phyloP scores from a whole-genome alignment of 2,329 filamentous ascomycete species.

The Amesomyces nigricolor region DNA sequence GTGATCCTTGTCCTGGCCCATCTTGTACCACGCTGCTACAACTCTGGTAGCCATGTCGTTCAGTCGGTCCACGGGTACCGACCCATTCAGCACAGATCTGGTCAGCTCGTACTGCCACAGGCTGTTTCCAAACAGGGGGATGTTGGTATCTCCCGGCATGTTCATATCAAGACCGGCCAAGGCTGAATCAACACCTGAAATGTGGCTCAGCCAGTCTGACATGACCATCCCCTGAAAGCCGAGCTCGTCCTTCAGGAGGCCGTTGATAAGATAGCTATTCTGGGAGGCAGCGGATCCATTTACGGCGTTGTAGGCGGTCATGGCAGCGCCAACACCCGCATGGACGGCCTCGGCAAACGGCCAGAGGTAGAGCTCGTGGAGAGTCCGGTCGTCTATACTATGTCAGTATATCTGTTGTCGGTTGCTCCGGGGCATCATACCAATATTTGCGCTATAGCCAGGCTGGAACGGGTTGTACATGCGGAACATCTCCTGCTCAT shows the following conservation, averaged over 20 bases:
- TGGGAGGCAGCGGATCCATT: slow-evolving; percentile 79
- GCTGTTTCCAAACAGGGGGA: slow-evolving; percentile 47
- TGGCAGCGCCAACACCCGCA: slow-evolving; percentile 58
- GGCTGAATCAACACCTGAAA: slow-evolving; percentile 66
- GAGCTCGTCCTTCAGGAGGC: slow-evolving; percentile 70
- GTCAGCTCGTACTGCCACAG: slow-evolving; percentile 54
- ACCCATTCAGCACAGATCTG: slow-evolving; percentile 50
- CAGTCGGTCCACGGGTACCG: slow-evolving; percentile 50
- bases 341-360: slow-evolving; percentile 68
- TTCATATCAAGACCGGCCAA: slow-evolving; percentile 66
- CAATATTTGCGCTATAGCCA: slow-evolving; percentile 52
- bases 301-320: slow-evolving; percentile 64
- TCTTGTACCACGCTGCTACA: slow-evolving; percentile 53
- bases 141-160: slow-evolving; percentile 53
- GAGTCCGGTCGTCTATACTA: slow-evolving; percentile 58
- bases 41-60: slow-evolving; percentile 53
- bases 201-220: slow-evolving; percentile 76
- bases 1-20: slow-evolving; percentile 54
- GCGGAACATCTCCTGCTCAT: slow-evolving; percentile 64
- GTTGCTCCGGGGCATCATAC: slow-evolving; percentile 43
- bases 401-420: slow-evolving; percentile 30
- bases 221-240: slow-evolving; percentile 78
- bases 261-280: slow-evolving; percentile 71
- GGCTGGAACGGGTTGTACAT: slow-evolving; percentile 50
- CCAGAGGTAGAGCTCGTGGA: slow-evolving; percentile 74